These are phyloP conservation scores for Choanephora cucurbitarum DNA, from an alignment of 371 early-diverging fungal species.

Conservation along the genomic window DNA sequence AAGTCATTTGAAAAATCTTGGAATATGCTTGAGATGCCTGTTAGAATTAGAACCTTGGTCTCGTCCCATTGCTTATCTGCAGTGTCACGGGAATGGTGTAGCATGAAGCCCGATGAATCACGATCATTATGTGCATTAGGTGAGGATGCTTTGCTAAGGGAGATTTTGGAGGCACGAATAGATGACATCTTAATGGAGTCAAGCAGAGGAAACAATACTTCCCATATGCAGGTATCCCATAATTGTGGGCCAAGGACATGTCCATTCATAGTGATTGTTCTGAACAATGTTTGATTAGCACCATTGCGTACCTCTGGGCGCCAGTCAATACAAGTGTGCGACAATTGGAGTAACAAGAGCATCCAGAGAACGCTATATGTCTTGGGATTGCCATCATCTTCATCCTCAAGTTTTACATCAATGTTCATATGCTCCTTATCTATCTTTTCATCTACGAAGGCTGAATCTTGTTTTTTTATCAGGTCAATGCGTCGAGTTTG, in stretches of 20 bases:
- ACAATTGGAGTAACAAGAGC: constrained; percentile 79
- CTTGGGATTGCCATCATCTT: constrained; percentile 38
- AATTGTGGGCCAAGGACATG: constrained; percentile 62
- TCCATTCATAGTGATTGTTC: constrained; percentile 90
- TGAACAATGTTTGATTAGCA: constrained; percentile 92
- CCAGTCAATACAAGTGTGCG: constrained; percentile 81
- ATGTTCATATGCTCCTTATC: constrained; percentile 40
- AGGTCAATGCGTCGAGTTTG: constrained; percentile 68
- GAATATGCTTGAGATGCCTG: constrained; percentile 73
- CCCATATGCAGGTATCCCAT: constrained; percentile 90
- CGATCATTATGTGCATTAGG: constrained; percentile 31
- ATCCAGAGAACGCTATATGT: constrained; percentile 82
- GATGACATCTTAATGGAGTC: constrained; percentile 71
- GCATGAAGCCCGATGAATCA: constrained; percentile 49
- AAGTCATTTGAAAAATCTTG: constrained; percentile 67
- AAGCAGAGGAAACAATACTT: constrained; percentile 88
- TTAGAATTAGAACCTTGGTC: constrained; percentile 83
- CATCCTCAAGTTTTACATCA: constrained; percentile 38
- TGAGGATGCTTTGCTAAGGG: constrained; percentile 21
- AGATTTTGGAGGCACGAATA: constrained; percentile 38
- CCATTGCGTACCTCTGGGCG: constrained; percentile 94
- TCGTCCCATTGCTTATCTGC: constrained; percentile 95
- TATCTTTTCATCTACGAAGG: constrained; percentile 22
- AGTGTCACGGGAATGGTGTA: constrained; percentile 73
- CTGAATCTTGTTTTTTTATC: constrained; percentile 20